These are phyloP conservation scores for Fusarium algeriense DNA, from an alignment of 2,329 filamentous ascomycete genomes.

Conservation along the genomic window DNA sequence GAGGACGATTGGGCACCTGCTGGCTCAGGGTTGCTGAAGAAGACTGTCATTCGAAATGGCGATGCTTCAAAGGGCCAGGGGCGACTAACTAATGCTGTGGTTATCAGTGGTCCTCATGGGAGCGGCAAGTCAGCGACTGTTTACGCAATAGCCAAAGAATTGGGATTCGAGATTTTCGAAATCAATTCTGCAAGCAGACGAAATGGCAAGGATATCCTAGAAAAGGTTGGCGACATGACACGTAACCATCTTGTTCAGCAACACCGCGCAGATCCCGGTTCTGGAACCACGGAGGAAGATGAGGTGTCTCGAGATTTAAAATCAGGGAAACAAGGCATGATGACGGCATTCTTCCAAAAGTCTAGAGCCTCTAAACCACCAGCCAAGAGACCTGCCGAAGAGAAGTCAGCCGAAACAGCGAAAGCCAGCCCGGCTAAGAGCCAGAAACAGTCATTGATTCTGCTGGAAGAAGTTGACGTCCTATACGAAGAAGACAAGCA, in stretches of 20 bases:
- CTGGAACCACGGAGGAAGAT: constrained; percentile 48
- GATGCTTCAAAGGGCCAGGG: constrained; percentile 57
- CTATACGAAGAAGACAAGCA: constrained; percentile 96
- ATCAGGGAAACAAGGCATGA: constrained; percentile 79
- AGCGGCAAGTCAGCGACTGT: constrained; percentile 95
- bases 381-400: constrained; percentile 47
- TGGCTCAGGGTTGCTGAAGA: constrained; percentile 57
- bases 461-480: constrained; percentile 93
- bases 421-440: constrained; percentile 55
- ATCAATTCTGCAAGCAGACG: constrained; percentile 87
- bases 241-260: constrained; percentile 87
- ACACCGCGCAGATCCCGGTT: constrained; percentile 52
- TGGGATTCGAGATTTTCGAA: constrained; percentile 95
- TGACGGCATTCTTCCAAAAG: constrained; percentile 85
- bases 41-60: constrained; percentile 66
- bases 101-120: constrained; percentile 89
- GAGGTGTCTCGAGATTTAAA: constrained; percentile 65
- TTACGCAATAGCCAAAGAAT: constrained; percentile 90
- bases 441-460: constrained; percentile 94
- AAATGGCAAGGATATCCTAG: constrained; percentile 89
- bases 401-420: constrained; percentile 46
- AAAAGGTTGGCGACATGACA: constrained; percentile 96
- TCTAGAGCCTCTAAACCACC: constrained; percentile 43
- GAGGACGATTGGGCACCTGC: constrained; percentile 63
- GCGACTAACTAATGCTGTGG: constrained; percentile 78